phyloP scores from a whole-genome alignment of 1,284 basidiomycete species.

The Pseudozyma sp. region DNA sequence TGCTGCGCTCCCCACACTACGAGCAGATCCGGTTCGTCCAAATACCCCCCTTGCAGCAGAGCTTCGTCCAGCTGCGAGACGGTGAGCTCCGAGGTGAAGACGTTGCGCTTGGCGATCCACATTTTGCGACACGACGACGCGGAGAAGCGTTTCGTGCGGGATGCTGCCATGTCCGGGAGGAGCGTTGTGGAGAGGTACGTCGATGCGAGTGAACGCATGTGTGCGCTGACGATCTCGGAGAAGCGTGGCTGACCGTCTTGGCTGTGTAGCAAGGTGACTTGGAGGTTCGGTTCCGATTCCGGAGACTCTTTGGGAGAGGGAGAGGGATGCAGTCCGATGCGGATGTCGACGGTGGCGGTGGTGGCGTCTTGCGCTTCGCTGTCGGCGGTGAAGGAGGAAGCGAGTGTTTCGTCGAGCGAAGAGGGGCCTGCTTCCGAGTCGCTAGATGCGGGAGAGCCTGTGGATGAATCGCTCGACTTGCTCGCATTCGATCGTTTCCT shows the following conservation, averaged over 20 bases:
- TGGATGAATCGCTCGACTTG: slow-evolving; percentile 5
- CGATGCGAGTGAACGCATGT: background rate
- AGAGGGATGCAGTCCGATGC: slow-evolving; percentile 2
- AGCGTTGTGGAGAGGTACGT: slow-evolving; percentile 9
- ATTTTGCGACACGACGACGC: slow-evolving; percentile 21
- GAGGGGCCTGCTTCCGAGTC: slow-evolving; percentile 34
- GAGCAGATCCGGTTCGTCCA: slow-evolving; percentile 38
- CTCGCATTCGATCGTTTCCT: slow-evolving; percentile 5
- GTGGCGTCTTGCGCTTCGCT: slow-evolving; percentile 1
- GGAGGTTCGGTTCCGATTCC: background rate
- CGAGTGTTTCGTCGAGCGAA: slow-evolving; percentile 39
- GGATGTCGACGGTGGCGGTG: slow-evolving; percentile 13
- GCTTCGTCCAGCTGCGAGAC: slow-evolving; percentile 10
- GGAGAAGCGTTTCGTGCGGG: slow-evolving; percentile 17
- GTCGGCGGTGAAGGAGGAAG: slow-evolving; percentile 43
- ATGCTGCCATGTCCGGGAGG: slow-evolving; percentile 9
- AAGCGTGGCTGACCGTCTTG: slow-evolving; percentile 21
- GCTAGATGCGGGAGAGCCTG: slow-evolving; percentile 25
- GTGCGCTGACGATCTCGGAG: slow-evolving; percentile 5
- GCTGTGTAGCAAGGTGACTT: slow-evolving; percentile 17
- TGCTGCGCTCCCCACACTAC: slow-evolving; percentile 18
- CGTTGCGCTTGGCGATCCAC: slow-evolving; percentile 19
- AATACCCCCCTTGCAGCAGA: slow-evolving; percentile 14
- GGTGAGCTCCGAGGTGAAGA: slow-evolving; percentile 8
- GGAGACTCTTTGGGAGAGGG: too few species aligned